These are phyloP conservation scores for Jatropha podagrica DNA, from an alignment of 441 rosid species.

Conservation along the genomic window DNA sequence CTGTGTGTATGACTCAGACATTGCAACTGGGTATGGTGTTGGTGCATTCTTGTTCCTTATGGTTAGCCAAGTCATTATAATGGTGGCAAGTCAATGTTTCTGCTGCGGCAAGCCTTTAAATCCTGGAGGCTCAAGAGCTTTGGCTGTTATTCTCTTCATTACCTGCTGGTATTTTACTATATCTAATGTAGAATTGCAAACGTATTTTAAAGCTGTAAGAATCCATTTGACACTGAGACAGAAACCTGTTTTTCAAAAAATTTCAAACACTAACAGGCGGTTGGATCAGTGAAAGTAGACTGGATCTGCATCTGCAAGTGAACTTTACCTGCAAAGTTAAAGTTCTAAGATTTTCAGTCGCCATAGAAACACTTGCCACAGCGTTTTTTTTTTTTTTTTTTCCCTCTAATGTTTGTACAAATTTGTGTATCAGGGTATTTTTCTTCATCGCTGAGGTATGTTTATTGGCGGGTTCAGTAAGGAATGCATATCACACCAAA, in stretches of 20 bases:
- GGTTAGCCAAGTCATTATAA: constrained; percentile 63
- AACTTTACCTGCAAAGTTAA: too few relatives aligned
- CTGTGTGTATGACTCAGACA: constrained; percentile 79
- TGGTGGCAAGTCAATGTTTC: constrained; percentile 72
- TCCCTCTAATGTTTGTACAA: neutral
- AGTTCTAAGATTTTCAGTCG: too few relatives aligned
- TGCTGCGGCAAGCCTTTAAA: constrained; percentile 79
- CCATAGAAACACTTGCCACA: too few relatives aligned
- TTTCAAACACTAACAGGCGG: too few relatives aligned
- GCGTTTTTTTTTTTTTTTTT: too few relatives aligned
- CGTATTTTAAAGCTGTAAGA: neutral
- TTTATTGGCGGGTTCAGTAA: constrained; percentile 82
- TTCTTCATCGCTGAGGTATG: constrained; percentile 78
- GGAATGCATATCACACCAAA: constrained; percentile 85
- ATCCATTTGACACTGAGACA: too few relatives aligned
- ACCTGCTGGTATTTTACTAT: constrained; percentile 58
- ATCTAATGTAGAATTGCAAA: neutral
- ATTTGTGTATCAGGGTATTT: constrained; percentile 58
- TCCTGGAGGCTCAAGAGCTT: constrained; percentile 78
- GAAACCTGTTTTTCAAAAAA: too few relatives aligned
- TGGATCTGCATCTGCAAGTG: too few relatives aligned
- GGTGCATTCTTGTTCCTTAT: constrained; percentile 69
- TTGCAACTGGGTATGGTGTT: constrained; percentile 69
- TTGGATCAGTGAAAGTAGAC: too few relatives aligned
- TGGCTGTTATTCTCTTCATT: constrained; percentile 75